These are phyloP conservation scores for Bipolaris zeicola DNA, from an alignment of 2,329 filamentous ascomycete species.

Conservation along the genomic window DNA sequence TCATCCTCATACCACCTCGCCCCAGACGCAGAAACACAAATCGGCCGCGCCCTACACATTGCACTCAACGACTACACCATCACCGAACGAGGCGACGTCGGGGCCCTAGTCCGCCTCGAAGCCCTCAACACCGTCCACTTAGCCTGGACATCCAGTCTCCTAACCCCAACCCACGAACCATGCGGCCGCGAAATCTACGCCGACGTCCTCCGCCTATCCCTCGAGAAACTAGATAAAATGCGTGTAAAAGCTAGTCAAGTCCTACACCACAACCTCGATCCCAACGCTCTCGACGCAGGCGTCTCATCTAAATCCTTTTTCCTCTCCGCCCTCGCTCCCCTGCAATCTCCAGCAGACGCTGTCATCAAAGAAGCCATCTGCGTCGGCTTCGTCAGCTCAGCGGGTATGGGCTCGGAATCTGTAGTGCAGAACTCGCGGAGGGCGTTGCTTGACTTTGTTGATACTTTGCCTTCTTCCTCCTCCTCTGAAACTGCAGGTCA, in stretches of 20 bases:
- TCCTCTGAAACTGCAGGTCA: not conserved
- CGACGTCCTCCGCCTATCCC: constrained; percentile 69
- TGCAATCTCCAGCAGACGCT: constrained; percentile 18
- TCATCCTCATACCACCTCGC: constrained; percentile 7
- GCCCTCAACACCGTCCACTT: constrained; percentile 71
- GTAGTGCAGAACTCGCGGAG: constrained; percentile 71
- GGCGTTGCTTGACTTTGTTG: constrained; percentile 61
- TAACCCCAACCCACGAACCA: constrained; percentile 19
- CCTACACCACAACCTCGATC: constrained; percentile 11
- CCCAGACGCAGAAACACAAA: constrained; percentile 25
- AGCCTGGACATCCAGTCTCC: constrained; percentile 34
- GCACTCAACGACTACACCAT: constrained; percentile 88
- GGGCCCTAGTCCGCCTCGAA: constrained; percentile 81
- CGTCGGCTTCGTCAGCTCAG: constrained; percentile 72
- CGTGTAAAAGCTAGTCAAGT: constrained; percentile 53
- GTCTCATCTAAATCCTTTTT: constrained; percentile 69
- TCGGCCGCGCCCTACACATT: constrained; percentile 40
- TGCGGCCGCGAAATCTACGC: constrained; percentile 33
- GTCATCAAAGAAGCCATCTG: constrained; percentile 56
- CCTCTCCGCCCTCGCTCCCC: constrained; percentile 53
- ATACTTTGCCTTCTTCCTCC: constrained; percentile 23
- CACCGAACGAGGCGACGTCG: constrained; percentile 85
- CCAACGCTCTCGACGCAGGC: constrained; percentile 22
- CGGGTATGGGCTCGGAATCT: constrained; percentile 78
- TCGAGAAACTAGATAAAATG: constrained; percentile 90